Evolutionary conservation across 805 yeast genomes (phyloP).

Genomic region (Cephaloascus albidus): DNA sequence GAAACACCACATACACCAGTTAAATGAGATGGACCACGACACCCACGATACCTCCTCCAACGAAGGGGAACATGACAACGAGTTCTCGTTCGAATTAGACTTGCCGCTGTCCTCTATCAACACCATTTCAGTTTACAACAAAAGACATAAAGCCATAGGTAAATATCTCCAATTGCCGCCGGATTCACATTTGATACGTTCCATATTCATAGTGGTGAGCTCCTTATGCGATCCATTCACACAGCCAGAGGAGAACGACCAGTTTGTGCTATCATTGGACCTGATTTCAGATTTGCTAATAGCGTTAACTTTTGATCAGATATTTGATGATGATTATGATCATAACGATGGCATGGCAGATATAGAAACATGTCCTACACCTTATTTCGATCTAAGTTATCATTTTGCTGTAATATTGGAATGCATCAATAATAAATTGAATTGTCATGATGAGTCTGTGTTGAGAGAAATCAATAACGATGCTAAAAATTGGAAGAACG

Average conservation of each 20-base stretch:
- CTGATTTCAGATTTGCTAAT: conserved; percentile 42
- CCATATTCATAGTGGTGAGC: background rate
- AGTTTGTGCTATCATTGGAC: conserved; percentile 44
- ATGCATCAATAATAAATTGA: conserved; percentile 21
- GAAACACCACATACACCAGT: too few species aligned
- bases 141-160: background rate
- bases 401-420: conserved; percentile 23
- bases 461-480: conserved; percentile 32
- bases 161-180: background rate
- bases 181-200: background rate
- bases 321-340: conserved; percentile 2
- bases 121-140: background rate
- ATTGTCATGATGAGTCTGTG: conserved; percentile 31
- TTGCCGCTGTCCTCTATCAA: background rate
- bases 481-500: conserved; percentile 19
- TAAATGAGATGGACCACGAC: background rate
- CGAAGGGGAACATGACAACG: background rate
- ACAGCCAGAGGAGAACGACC: conserved; percentile 56
- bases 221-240: conserved; percentile 48
- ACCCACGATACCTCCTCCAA: background rate
- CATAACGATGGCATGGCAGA: conserved; percentile 1
- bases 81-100: background rate
- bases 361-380: background rate
- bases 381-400: conserved; percentile 12
- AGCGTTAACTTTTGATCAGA: conserved; percentile 24